Evolutionary conservation across 306 rosid species (phyloP).

Genomic region (Phaseolus lunatus): DNA sequence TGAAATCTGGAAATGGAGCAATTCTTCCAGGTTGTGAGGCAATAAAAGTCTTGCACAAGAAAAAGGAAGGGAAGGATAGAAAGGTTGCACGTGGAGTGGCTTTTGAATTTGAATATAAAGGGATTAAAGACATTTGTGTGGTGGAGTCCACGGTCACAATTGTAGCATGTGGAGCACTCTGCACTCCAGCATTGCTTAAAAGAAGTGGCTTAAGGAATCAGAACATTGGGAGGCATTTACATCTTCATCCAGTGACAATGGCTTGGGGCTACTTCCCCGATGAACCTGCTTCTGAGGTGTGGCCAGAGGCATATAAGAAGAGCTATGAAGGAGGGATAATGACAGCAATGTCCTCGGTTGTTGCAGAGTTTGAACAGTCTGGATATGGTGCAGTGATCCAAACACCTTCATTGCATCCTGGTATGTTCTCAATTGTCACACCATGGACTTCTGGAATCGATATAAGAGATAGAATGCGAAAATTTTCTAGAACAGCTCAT

Average conservation of each 20-base stretch:
- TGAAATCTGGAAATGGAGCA: conserved; percentile 72
- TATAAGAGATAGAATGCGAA: conserved; percentile 67
- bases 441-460: conserved; percentile 84
- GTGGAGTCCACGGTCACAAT: conserved; percentile 82
- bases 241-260: conserved; percentile 87
- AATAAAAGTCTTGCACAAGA: conserved; percentile 57
- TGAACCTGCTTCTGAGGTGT: conserved; percentile 44
- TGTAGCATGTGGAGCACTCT: conserved; percentile 82
- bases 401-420: conserved; percentile 90
- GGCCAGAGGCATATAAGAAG: conserved; percentile 69
- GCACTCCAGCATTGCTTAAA: conserved; percentile 71
- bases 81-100: conserved; percentile 64
- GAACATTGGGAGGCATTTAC: conserved; percentile 77
- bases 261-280: conserved; percentile 92
- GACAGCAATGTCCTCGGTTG: conserved; percentile 86
- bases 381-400: conserved; percentile 83
- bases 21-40: conserved; percentile 76
- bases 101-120: conserved; percentile 55
- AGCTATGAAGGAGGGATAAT: conserved; percentile 92
- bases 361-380: conserved; percentile 59
- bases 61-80: conserved; percentile 51
- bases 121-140: conserved; percentile 61
- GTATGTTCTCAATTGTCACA: conserved; percentile 76
- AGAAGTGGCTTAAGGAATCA: conserved; percentile 71
- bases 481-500: conserved; percentile 77